Evolutionary conservation across 768 basidiomycete species (phyloP), one percentile per base, ranked within the genome.

Genomic region (Rhizopogon salebrosus): DNA sequence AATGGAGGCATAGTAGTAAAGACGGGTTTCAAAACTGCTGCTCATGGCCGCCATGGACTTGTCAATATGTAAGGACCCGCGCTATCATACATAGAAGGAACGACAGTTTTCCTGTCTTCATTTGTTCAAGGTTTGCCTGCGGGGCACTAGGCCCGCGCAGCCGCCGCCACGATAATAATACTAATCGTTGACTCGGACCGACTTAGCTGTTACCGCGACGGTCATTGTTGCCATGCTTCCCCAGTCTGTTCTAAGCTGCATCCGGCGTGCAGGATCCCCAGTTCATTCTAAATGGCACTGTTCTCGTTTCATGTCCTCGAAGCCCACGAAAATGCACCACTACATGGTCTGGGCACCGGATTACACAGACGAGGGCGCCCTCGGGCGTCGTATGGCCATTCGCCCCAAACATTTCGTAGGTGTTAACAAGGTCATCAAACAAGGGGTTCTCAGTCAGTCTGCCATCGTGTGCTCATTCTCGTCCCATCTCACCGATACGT

Each of bases 291-390:
- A 31, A 20, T 45, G 42, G 27, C 10, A 18, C 14, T 16, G 24
- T 3, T 7, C 13, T 45, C 27, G 18, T 11, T 18, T 45, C 42
- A 29, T 45, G 20, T 29, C 27, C 2, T 31, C 27, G 13, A 14
- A 18, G 20, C 14, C 20, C 13, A 31, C 14, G 18, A 31, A 45
- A 13, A 20, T 24, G 2, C 57, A 48, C 1, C 34, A 58, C 2
- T 67, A 59, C 63, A 58, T 85, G 49, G 80, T 89, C 27, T 87
- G 80, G 58, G 83, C 85, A 2, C 85, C 85, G 2, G 87, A 89
- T 62, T 78, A 75, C 59, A 78, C 78, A 11, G 82, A 84, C 50
- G 72, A 75, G 46, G 84, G 76, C 3, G 78, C 80, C 3, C 75
- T 81, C 39, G 73, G 73, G 20, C 75, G 77, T n/a, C 75, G 87